These are phyloP conservation scores for Allantophomopsis cytisporea DNA, from an alignment of 2,329 filamentous ascomycete genomes.

Conservation along the genomic window DNA sequence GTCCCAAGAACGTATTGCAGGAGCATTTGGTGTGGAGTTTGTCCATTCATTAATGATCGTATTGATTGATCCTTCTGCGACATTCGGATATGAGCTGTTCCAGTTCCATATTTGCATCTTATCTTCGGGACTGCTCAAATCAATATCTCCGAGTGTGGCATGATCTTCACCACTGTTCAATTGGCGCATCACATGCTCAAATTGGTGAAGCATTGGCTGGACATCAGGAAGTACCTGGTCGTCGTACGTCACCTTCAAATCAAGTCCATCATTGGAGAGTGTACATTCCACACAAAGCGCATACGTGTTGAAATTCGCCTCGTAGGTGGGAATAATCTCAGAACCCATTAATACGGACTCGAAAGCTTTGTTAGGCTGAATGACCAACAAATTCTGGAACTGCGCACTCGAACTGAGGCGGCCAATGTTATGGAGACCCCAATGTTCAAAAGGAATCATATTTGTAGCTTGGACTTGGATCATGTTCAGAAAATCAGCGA, in stretches of 20 bases:
- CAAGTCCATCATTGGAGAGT: neutral
- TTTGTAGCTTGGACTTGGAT: constrained; percentile 29
- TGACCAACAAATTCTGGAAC: constrained; percentile 23
- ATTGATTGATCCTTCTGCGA: no score
- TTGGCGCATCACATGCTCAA: constrained; percentile 2
- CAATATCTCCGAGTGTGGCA: neutral
- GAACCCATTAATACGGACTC: neutral
- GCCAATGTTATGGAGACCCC: constrained; percentile 26
- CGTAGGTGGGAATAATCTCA: neutral
- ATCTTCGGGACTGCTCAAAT: constrained; percentile 1
- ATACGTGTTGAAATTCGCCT: neutral
- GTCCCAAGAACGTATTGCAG: constrained; percentile 9
- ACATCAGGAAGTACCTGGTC: neutral
- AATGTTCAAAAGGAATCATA: constrained; percentile 35
- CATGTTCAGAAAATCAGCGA: constrained; percentile 26
- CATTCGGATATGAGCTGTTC: constrained; percentile 1
- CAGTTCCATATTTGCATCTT: neutral
- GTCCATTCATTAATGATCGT: no score
- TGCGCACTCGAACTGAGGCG: constrained; percentile 23
- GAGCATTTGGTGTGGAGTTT: neutral
- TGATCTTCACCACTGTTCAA: neutral
- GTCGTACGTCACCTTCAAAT: constrained; percentile 1
- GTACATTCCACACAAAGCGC: neutral
- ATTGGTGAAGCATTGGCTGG: constrained; percentile 1
- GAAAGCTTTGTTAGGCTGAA: constrained; percentile 13